A percentile compares a stretch with the other conserved stretches of the same genome.
These are phyloP conservation scores for Secale cereale DNA, from an alignment of 176 grass and related monocot genomes.

Conservation along the genomic window DNA sequence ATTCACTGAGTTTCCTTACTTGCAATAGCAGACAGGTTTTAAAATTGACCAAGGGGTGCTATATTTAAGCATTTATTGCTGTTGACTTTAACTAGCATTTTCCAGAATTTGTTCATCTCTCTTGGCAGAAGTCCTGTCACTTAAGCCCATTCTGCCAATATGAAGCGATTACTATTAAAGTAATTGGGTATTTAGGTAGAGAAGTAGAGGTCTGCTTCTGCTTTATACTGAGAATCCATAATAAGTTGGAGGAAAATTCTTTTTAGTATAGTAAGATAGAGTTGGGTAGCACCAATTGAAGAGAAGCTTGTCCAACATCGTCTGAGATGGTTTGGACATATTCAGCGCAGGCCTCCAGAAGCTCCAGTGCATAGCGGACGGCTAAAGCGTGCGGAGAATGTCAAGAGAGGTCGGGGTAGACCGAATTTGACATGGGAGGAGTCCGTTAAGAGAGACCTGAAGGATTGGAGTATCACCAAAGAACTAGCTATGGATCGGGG, in stretches of 20 bases:
- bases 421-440: too few relatives aligned
- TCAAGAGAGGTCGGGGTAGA: too few relatives aligned
- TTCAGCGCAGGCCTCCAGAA: too few relatives aligned
- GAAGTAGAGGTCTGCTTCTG: slow-evolving; percentile 4
- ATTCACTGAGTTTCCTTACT: background rate
- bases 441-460: too few relatives aligned
- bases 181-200: background rate
- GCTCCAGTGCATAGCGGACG: too few relatives aligned
- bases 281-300: too few relatives aligned
- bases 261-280: slow-evolving; percentile 15
- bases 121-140: background rate
- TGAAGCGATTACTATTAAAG: background rate
- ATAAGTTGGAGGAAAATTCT: background rate
- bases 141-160: background rate
- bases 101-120: background rate
- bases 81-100: background rate
- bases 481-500: too few relatives aligned
- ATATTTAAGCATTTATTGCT: background rate
- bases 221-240: background rate
- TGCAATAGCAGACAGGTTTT: background rate
- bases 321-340: too few relatives aligned
- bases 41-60: background rate
- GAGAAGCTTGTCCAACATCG: too few relatives aligned
- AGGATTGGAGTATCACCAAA: too few relatives aligned
- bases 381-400: too few relatives aligned